Conservation (phyloP, 441 rosid species). For the Populus hybrid region DNA sequence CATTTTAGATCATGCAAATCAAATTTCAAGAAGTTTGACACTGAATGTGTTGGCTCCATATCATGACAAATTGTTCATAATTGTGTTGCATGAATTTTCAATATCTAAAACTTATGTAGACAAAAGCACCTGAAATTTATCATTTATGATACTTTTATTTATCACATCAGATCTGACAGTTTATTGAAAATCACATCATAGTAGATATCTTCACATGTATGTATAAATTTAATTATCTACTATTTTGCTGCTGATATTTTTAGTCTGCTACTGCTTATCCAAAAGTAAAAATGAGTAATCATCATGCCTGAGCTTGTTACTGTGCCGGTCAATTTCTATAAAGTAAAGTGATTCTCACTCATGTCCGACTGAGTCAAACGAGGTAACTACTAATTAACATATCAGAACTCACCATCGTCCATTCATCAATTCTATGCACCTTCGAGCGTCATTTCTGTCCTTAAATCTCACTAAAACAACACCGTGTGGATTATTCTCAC, state of each 20-base stretch:
- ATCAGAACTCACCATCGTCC: slow-evolving; percentile 71
- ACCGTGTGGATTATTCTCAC: too few species aligned
- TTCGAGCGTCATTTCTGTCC: slow-evolving; percentile 83
- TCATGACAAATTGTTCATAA: neutral
- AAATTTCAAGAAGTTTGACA: neutral
- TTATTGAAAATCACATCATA: neutral
- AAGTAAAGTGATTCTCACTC: neutral
- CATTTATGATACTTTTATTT: neutral
- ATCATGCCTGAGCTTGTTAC: neutral
- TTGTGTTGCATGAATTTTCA: neutral
- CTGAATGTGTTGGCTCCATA: neutral
- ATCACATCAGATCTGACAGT: neutral
- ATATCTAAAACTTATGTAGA: neutral
- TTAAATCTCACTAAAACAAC: slow-evolving; percentile 77
- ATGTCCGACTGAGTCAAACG: neutral
- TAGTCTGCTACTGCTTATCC: neutral
- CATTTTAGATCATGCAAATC: neutral
- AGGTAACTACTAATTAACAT: neutral
- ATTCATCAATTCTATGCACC: slow-evolving; percentile 85
- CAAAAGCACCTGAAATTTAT: neutral
- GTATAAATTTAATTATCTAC: neutral
- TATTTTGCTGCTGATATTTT: neutral
- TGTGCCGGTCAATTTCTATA: neutral
- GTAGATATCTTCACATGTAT: neutral
- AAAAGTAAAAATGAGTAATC: neutral